Percentiles rank a stretch among this genome's conserved stretches.
These are phyloP conservation scores for Lotus japonicus DNA, from an alignment of 306 rosid species.

Conservation along the genomic window DNA sequence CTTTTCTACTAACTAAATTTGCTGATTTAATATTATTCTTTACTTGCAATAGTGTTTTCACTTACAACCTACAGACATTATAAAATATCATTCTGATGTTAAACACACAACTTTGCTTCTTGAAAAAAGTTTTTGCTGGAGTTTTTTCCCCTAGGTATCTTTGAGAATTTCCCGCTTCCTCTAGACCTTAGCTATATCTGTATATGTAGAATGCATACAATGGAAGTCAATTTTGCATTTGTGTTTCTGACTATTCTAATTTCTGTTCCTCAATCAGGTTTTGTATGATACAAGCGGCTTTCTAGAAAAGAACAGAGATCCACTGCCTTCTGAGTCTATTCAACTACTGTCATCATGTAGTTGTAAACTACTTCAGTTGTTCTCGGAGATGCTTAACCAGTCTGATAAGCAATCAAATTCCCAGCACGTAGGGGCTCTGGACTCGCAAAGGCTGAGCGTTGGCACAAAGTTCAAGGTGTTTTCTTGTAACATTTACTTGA, in stretches of 20 bases:
- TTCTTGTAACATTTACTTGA: constrained; percentile 14
- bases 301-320: constrained; percentile 82
- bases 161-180: background rate
- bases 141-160: no score
- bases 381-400: constrained; percentile 37
- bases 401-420: constrained; percentile 44
- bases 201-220: constrained; percentile 1
- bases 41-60: background rate
- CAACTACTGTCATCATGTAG: constrained; percentile 64
- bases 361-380: constrained; percentile 48
- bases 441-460: constrained; percentile 51
- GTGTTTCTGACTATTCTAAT: constrained; percentile 21
- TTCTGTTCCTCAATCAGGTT: constrained; percentile 46
- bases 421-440: constrained; percentile 31
- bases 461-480: constrained; percentile 76
- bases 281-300: constrained; percentile 77
- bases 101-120: background rate
- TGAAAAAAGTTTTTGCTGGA: background rate
- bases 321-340: constrained; percentile 55
- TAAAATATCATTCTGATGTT: constrained; percentile 7
- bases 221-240: constrained; percentile 4
- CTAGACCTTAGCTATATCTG: no score
- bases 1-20: background rate
- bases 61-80: background rate
- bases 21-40: background rate